A percentile compares a stretch with the other conserved stretches of the same genome.
phyloP scores from a whole-genome alignment of 352 stramenopile species.

The Phytopythium litorale region DNA sequence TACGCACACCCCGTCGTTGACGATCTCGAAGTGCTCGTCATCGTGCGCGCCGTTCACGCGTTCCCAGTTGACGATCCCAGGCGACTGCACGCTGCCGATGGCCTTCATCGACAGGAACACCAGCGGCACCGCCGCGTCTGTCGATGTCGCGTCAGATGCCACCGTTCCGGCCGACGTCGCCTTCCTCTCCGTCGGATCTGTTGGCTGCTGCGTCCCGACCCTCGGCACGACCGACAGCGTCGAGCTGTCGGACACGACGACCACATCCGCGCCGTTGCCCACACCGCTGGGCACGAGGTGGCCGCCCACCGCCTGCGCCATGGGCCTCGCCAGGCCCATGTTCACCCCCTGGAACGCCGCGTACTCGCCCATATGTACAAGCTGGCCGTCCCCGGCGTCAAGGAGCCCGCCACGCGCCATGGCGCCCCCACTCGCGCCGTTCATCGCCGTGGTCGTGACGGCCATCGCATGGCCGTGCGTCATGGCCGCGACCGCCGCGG shows the following conservation, averaged over 20 bases:
- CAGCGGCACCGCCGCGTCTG: constrained; percentile 16
- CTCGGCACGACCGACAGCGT: not conserved
- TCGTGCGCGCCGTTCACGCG: constrained; percentile 22
- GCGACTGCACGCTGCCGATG: constrained; percentile 32
- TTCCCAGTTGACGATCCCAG: constrained; percentile 36
- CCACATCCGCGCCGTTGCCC: not conserved
- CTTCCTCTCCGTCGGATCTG: not conserved
- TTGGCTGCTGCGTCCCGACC: not conserved
- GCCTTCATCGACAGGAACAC: constrained; percentile 32
- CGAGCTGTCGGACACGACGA: not conserved
- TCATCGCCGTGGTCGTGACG: not conserved
- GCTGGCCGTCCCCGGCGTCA: not conserved
- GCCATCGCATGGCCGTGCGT: not conserved
- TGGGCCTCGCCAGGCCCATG: not conserved
- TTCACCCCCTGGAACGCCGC: not conserved
- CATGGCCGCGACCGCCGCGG: not conserved
- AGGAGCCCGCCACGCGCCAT: not conserved
- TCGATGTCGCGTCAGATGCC: not conserved
- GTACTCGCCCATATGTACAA: not conserved
- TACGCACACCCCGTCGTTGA: constrained; percentile 29
- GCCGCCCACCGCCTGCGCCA: not conserved
- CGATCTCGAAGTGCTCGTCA: constrained; percentile 30
- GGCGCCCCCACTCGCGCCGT: not conserved
- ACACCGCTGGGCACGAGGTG: not conserved
- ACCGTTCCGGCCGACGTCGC: not conserved